Conservation (phyloP, 371 early-diverging fungal species). For the Rhizopus sp. region DNA sequence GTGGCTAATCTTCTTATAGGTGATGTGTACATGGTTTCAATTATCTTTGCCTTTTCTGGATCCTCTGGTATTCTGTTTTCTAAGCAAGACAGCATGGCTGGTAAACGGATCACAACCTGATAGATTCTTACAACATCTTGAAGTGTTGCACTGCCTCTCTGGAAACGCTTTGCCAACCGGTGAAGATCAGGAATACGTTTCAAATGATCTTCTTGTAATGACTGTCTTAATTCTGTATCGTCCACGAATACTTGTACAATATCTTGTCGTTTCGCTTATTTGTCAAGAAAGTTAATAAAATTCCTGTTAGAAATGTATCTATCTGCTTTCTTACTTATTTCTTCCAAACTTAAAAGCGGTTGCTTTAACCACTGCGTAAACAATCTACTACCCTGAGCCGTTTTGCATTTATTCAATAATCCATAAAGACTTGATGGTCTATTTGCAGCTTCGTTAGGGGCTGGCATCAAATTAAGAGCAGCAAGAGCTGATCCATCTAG, state of each 20-base stretch:
- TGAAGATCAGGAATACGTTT: constrained; percentile 87
- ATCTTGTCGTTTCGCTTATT: constrained; percentile 68
- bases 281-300: neutral
- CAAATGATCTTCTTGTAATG: constrained; percentile 75
- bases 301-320: neutral
- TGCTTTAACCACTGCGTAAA: constrained; percentile 94
- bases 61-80: constrained; percentile 42
- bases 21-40: constrained; percentile 25
- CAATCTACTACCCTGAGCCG: constrained; percentile 87
- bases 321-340: constrained; percentile 60
- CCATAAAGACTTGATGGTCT: constrained; percentile 86
- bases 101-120: constrained; percentile 82
- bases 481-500: constrained; percentile 89
- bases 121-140: constrained; percentile 90
- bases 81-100: constrained; percentile 64
- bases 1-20: constrained; percentile 9
- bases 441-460: constrained; percentile 74
- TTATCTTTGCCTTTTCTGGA: constrained; percentile 17
- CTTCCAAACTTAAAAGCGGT: constrained; percentile 76
- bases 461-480: constrained; percentile 87
- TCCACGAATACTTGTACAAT: constrained; percentile 78
- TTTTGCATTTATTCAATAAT: constrained; percentile 88
- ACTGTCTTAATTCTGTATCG: constrained; percentile 71
- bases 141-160: constrained; percentile 77
- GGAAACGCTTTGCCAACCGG: constrained; percentile 82